Evolutionary conservation across 2,329 filamentous ascomycete species (phyloP), one percentile per base, ranked within the genome.

Genomic region (Aschersonia sp.): DNA sequence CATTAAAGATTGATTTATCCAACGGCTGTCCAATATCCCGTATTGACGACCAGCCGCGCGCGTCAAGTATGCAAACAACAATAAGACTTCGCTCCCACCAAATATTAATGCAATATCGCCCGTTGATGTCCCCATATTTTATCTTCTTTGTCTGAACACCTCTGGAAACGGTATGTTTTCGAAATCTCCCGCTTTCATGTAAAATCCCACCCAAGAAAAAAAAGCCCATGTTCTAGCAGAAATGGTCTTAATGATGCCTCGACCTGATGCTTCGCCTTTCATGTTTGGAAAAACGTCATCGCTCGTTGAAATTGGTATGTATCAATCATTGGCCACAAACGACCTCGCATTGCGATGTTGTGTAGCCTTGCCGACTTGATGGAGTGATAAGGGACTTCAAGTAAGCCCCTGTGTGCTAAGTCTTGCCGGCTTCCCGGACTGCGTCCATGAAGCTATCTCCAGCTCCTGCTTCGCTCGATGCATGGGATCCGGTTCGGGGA

Each of bases 381-480:
- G 20, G 20, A 20, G 20, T 20, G 20, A 20, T 20, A 20, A 20
- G 20, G 20, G 20, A 20, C 20, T 20, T 20, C 20, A 20, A 20
- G 20, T 20, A 20, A 20, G 20, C 20, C 20, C 20, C 20, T 20
- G 20, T 20, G 20, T 20, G 20, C 20, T 50, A 65, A 32, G 56
- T 56, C 50, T 62, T 65, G 52, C 61, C 61, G 28, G 61, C 61
- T 44, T 63, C 62, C 30, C 62, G 62, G 44, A 65, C 58, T 30
- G 58, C 57, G 9, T 58, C 55, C 57, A 65, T 64, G 45, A 65
- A 65, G 35, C 65, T 62, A 50, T 75, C 71, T 52, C 75, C 73
- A n/a, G 71, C 68, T 6, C 71, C 71, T 5, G 63, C 53, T 49
- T 65, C 64, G 7, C 66, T 67, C 5, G 69, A 57, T 2, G 67